Base-by-base conservation (phyloP, 2,329 filamentous ascomycete species). In the Microsporum audouinii region DNA sequence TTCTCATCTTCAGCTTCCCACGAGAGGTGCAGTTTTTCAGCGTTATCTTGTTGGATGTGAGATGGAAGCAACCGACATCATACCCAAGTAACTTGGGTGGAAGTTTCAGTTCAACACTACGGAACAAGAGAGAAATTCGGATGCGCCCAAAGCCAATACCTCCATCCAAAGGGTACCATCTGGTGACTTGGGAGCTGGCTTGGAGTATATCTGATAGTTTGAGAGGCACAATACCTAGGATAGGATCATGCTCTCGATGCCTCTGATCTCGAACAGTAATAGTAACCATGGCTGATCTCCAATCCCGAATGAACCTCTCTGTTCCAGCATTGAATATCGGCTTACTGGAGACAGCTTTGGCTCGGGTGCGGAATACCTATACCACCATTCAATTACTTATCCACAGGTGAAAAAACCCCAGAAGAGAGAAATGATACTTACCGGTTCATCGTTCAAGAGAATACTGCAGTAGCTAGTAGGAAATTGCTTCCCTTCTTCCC, bases 281-380 rank as follows among this genome's bases (percentile, higher is more conserved):
- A 0, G 91, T 96, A 60, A 95, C 82, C 61, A 96, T 88, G 53
- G 84, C 82, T 17, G 89, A 94, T 65, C 90, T 83, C 94, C 94
- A 99, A 70, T 99, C 92, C 27, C 92, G 87, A 34, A 97, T 78
- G 68, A 97, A 97, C 10, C 88, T 84, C 71, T 99, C 94, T 0
- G 91, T 96, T 63, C 92, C 92, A 2, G 94, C 91, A 68, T 97
- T 96, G 81, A 96, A 97, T 65, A 97, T 96, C 1, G 94, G 94
- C 72, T 95, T 91, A 59, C 89, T 95, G 39, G 88, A 95, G 5
- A 95, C 88, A 2, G 91, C 91, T 78, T 99, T 97, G 39, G 89
- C 84, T 69, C 94, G 84, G n/a, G 92, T 97, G 70, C 92, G 91
- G 78, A 96, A 97, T 17, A 91, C 80, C 76, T 81, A 66, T 43